A percentile compares a stretch with the other conserved stretches of the same genome.
phyloP scores from a whole-genome alignment of 345 rosid species.

The Aegle marmelos region DNA sequence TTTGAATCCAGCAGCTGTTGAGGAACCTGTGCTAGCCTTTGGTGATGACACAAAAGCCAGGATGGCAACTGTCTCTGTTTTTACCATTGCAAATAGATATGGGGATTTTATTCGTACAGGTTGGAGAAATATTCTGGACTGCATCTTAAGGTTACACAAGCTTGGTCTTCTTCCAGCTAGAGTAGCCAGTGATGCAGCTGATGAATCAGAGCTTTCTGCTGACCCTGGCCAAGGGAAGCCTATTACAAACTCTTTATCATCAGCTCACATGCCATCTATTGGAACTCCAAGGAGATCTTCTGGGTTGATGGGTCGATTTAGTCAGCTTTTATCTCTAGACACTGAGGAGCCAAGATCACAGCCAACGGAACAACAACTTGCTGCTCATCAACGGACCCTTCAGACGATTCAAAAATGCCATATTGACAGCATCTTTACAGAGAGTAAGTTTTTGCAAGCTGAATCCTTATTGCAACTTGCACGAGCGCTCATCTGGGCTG shows the following conservation, averaged over 20 bases:
- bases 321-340: conserved; percentile 97
- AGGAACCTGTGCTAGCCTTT: conserved; percentile 94
- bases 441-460: conserved; percentile 96
- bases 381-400: conserved; percentile 95
- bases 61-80: conserved; percentile 93
- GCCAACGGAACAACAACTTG: conserved; percentile 97
- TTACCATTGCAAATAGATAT: conserved; percentile 95
- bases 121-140: conserved; percentile 97
- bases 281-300: conserved; percentile 97
- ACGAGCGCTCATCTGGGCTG: conserved; percentile 93
- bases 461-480: conserved; percentile 93
- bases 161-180: conserved; percentile 99
- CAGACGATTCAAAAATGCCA: conserved; percentile 98
- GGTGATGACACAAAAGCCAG: conserved; percentile 95
- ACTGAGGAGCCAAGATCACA: conserved; percentile 98
- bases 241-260: conserved; percentile 64
- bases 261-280: conserved; percentile 71
- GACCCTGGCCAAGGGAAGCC: conserved; percentile 89
- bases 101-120: conserved; percentile 93
- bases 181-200: conserved; percentile 97
- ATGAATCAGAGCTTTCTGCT: conserved; percentile 81
- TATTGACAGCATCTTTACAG: conserved; percentile 93
- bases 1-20: conserved; percentile 76
- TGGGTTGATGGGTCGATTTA: conserved; percentile 98
- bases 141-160: conserved; percentile 90